Evolutionary conservation across 2,329 filamentous ascomycete genomes (phyloP), one percentile per base, ranked within the genome.

Genomic region (Cyphellophora europaea): DNA sequence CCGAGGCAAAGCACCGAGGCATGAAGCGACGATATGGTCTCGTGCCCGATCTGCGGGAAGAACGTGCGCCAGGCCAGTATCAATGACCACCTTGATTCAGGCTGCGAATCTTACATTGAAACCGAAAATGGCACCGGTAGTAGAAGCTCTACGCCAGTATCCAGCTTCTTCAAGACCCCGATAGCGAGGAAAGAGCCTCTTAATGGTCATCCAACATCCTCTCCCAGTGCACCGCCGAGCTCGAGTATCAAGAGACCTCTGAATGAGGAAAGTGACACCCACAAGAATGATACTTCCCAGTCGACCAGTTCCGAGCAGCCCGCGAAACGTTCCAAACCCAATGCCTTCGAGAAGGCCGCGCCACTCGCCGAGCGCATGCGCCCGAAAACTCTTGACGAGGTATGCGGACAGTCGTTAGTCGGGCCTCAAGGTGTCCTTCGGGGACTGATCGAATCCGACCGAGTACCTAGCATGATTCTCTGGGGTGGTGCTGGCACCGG

Each of bases 281-380:
- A 30, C n/a, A 4, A 13, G 18, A 30, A 14, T 15, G 27, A 30
- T 30, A 30, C 8, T 4, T 10, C 2, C 38, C n/a, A 30, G 50
- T 39, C 44, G 49, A 10, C 19, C 30, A 32, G 10, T 25, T 8
- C 15, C 5, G 30, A n/a, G 15, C 30, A 32, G 11, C 51, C 65
- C 6, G 47, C 65, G 3, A 87, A 89, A 57, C 80, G 78, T 53
- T 64, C 71, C 11, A 86, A 84, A 60, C 30, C 67, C 16, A 73
- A 65, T 53, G 69, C 71, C 1, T 66, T 77, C 21, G 73, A 77
- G 38, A 77, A 78, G 50, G n/a, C 79, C 1, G 87, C 86, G 6
- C 91, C 91, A 1, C 67, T 98, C 12, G 88, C 91, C 2, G 91
- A 98, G 59, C 82, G 89, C 18, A 94, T 96, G 86, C 77, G 91